Evolutionary conservation across 2,329 filamentous ascomycete genomes (phyloP).

Genomic region (Colletotrichum orbiculare): DNA sequence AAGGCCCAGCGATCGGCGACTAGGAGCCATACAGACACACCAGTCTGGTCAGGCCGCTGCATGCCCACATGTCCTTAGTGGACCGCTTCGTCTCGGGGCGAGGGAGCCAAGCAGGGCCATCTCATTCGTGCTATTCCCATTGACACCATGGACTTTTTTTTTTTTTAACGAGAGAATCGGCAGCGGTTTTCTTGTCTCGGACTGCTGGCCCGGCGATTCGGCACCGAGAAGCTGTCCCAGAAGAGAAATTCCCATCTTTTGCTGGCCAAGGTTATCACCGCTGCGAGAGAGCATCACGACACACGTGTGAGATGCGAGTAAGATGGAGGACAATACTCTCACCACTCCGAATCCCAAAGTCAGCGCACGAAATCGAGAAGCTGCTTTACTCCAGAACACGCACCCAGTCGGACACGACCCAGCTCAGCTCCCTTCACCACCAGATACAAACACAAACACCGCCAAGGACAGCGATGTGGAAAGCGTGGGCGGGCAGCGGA

Average conservation of each 20-base stretch:
- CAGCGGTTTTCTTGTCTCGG: background rate
- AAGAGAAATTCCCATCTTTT: no score
- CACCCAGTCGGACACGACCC: background rate
- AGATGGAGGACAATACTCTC: constrained; percentile 22
- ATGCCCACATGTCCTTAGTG: constrained; percentile 30
- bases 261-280: no score
- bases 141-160: constrained; percentile 21
- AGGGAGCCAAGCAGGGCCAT: no score
- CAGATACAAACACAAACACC: background rate
- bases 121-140: background rate
- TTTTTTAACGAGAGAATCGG: background rate
- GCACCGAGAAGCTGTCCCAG: constrained; percentile 12
- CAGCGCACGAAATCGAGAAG: background rate
- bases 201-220: constrained; percentile 21
- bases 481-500: constrained; percentile 46
- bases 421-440: background rate
- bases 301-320: background rate
- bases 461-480: constrained; percentile 37
- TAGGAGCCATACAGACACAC: background rate
- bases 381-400: background rate
- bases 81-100: background rate
- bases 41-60: constrained; percentile 11
- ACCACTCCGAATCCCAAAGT: no score
- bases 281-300: background rate
- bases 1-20: constrained; percentile 16